Base-by-base conservation (phyloP, 352 stramenopile species). In the Plasmopara muralis region DNA sequence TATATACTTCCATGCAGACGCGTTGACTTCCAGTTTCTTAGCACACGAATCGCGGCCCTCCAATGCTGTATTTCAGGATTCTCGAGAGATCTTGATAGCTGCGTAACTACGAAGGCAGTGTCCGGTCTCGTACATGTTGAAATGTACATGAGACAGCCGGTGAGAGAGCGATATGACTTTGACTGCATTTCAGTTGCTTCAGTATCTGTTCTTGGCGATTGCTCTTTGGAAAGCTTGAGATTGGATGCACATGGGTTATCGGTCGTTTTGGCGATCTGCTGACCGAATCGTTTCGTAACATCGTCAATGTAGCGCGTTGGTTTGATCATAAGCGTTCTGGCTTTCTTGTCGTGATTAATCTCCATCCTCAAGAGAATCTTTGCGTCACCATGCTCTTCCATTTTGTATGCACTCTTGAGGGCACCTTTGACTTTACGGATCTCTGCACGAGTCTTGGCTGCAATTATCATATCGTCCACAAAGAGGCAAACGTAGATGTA, bases 281-380 rank as follows among this genome's bases (percentile, higher is more conserved):
- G 50, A 0, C 45, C 45, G 15, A 68, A 58, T 6, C 50, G 45
- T 12, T 25, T 2, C 31, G 31, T 12, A 5, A 1, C 1, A 12
- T 35, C 31, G 31, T 35, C 31, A 12, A 31, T 51, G 9, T 5
- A 8, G 52, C 42, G 31, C 0, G 50, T 57, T 15, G 61, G 57
- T n/a, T 56, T 64, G 30, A 12, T 35, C 31, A 35, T 35, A 12
- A 35, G 10, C 7, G 31, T 35, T 35, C 7, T 4, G 31, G 31
- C 43, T 0, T 0, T 6, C 18, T 38, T 15, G 14, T 66, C 48
- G 29, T 57, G 50, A 6, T 59, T 40, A 2, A 71, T 61, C n/a
- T 71, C 50, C 54, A 68, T 63, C 0, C 55, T 53, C 14, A 64
- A 12, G 5, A 68, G 55, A 37, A 63, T 57, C 31, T 15, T 50